These are phyloP conservation scores for Chlorella sp. DNA, from an alignment of 139 green algal species.

Conservation along the genomic window DNA sequence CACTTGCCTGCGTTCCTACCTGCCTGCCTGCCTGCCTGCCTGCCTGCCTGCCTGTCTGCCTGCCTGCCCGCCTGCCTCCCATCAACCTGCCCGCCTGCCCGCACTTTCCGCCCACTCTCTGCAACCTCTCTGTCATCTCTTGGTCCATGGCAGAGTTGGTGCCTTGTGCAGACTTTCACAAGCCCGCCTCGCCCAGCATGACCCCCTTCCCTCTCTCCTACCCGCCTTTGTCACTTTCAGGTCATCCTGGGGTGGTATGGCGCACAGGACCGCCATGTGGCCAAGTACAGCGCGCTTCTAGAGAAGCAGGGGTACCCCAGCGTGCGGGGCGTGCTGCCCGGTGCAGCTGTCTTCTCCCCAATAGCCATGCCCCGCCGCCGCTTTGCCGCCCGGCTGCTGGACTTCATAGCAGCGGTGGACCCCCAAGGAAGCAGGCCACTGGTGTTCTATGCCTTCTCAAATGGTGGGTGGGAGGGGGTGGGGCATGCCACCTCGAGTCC, in stretches of 20 bases:
- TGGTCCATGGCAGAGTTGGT: too few species aligned
- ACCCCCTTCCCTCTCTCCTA: too few species aligned
- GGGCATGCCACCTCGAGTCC: not conserved
- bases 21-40: too few species aligned
- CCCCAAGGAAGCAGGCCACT: not conserved
- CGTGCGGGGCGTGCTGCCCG: slow-evolving; percentile 16
- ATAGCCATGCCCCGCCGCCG: not conserved
- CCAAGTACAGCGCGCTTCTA: slow-evolving; percentile 26
- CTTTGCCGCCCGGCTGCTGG: slow-evolving; percentile 21
- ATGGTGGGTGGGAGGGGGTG: slow-evolving; percentile 13
- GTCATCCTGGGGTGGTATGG: slow-evolving; percentile 32
- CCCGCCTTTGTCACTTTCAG: not conserved
- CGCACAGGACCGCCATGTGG: not conserved
- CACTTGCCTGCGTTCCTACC: not conserved
- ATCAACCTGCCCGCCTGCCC: not conserved
- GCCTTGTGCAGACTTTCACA: too few species aligned
- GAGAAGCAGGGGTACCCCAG: not conserved
- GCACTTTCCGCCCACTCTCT: not conserved
- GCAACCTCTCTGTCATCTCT: too few species aligned
- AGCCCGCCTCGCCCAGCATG: too few species aligned
- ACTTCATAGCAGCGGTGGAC: not conserved
- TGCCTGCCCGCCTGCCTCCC: too few species aligned
- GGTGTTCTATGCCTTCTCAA: slow-evolving; percentile 43
- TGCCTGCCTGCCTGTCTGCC: too few species aligned
- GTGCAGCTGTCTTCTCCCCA: slow-evolving; percentile 25